Conservation (phyloP, 805 yeast species). For the Candida silvatica region DNA sequence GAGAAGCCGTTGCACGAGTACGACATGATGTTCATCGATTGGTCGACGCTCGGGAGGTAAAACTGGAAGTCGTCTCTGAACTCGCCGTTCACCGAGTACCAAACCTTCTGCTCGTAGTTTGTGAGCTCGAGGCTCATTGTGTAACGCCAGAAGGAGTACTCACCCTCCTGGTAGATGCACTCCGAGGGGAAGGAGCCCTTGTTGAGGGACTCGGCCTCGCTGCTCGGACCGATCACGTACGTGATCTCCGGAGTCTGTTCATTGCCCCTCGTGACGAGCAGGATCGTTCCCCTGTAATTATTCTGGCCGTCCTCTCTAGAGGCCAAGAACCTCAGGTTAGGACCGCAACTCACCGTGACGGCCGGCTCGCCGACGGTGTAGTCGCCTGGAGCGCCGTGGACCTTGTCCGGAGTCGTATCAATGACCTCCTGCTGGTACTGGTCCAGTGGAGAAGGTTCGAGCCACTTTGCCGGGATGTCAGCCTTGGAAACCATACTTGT, state of each 20-base stretch:
- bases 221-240: constrained; percentile 27
- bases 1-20: constrained; percentile 92
- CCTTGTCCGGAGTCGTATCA: constrained; percentile 13
- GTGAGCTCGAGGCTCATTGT: constrained; percentile 40
- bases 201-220: not conserved
- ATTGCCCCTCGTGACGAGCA: constrained; percentile 46
- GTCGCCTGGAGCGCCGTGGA: constrained; percentile 16
- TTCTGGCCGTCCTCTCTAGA: constrained; percentile 40
- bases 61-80: constrained; percentile 41
- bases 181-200: constrained; percentile 30
- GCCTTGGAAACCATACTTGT: not conserved
- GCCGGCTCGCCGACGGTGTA: constrained; percentile 19
- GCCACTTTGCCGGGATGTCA: constrained; percentile 15
- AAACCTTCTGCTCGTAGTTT: constrained; percentile 49
- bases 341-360: constrained; percentile 62
- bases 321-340: constrained; percentile 61
- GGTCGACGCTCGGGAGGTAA: constrained; percentile 52
- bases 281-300: constrained; percentile 59
- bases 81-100: constrained; percentile 50
- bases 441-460: constrained; percentile 20
- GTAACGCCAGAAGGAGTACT: constrained; percentile 60
- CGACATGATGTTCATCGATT: constrained; percentile 75
- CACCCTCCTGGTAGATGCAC: constrained; percentile 33
- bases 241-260: constrained; percentile 13
- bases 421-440: constrained; percentile 14